A percentile compares a stretch with the other conserved stretches of the same genome.
Evolutionary conservation across 2,329 filamentous ascomycete genomes (phyloP).

Genomic region (Botrytis paeoniae): DNA sequence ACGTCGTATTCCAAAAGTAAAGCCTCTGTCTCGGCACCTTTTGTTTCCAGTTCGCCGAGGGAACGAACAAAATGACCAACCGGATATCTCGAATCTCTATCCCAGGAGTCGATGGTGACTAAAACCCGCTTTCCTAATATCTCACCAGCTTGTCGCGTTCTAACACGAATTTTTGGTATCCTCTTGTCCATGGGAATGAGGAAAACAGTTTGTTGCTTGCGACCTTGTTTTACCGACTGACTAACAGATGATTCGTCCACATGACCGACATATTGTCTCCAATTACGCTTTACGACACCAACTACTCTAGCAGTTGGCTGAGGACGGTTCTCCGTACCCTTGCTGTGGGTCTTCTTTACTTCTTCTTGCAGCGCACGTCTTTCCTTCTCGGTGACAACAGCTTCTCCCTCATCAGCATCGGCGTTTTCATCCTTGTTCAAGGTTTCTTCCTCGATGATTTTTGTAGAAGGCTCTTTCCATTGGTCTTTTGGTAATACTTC

Average conservation of each 20-base stretch:
- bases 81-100: conserved; percentile 87
- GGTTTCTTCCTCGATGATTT: conserved; percentile 91
- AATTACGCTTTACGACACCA: conserved; percentile 90
- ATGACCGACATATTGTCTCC: conserved; percentile 96
- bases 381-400: conserved; percentile 85
- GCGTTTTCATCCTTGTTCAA: conserved; percentile 92
- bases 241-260: conserved; percentile 84
- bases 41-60: conserved; percentile 89
- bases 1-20: conserved; percentile 93
- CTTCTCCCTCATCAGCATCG: conserved; percentile 71
- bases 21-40: conserved; percentile 96
- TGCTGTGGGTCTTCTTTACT: conserved; percentile 79
- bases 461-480: conserved; percentile 94
- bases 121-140: conserved; percentile 87
- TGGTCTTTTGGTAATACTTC: conserved; percentile 91
- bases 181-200: conserved; percentile 97
- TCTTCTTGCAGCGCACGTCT: conserved; percentile 85
- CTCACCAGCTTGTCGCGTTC: conserved; percentile 85
- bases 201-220: conserved; percentile 89
- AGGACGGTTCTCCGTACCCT: conserved; percentile 69
- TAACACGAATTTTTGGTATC: conserved; percentile 90
- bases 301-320: conserved; percentile 92
- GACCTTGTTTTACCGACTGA: conserved; percentile 68
- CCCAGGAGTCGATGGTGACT: conserved; percentile 93
- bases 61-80: conserved; percentile 92